Base-by-base conservation (phyloP, 2,329 filamentous ascomycete genomes). In the Hypoxylon sp. region DNA sequence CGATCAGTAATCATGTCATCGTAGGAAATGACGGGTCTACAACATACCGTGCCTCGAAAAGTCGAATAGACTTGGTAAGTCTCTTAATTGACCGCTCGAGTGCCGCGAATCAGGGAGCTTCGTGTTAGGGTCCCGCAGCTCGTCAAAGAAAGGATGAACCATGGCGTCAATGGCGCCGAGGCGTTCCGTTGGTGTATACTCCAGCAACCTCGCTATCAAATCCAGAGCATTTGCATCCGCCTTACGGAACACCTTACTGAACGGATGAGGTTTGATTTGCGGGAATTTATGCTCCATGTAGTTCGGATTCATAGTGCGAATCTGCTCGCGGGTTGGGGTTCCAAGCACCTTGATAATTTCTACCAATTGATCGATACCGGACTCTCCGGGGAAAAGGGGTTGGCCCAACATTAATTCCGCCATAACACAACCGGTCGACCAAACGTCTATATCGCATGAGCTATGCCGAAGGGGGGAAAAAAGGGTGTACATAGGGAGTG, bases 271-370 rank as follows among this genome's bases (percentile, higher is more conserved):
- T 86, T 99, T 99, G 85, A 99, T 99, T 82, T 99, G 96, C 52
- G 96, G 96, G 83, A 99, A 99, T 85, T 98, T 98, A 85, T 99
- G 96, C 84, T 99, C 96, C 96, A 99, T 99, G 83, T 99, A 99
- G 83, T 99, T 99, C 66, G 96, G 96, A 83, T 99, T 99, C 96
- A 99, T 99, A 73, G 96, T 99, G 75, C 96, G 93, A 78, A 99
- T 99, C 82, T 99, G 96, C 81, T 99, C 96, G 72, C 96, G 89
- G 37, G 96, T 98, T 17, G 96, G 96, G 17, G 96, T 99, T 67
- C 96, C 96, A 68, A 99, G 85, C 59, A 99, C 95, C 84, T 99
- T 99, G 87, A 99, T 99, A 80, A 99, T 99, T 83, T 99, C 96
- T 50, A 99, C 96, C 53, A 99, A 86, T 81, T 99, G 96, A 80